Conservation (phyloP, 192 early-diverging fungal genomes). For the Mortierella hygrophila region DNA sequence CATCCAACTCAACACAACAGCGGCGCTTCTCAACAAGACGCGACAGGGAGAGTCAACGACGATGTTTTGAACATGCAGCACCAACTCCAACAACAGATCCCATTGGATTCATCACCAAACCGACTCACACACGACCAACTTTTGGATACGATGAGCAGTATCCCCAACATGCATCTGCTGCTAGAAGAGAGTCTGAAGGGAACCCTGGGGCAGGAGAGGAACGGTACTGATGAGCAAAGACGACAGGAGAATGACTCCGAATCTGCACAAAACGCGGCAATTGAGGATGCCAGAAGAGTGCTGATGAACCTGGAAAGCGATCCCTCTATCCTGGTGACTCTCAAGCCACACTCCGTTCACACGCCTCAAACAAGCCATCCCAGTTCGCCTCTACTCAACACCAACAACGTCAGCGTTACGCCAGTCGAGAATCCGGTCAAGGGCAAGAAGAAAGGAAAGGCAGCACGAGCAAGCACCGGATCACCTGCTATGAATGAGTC, state of each 20-base stretch:
- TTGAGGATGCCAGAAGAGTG: slow-evolving; percentile 11
- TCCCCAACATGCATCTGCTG: slow-evolving; percentile 32
- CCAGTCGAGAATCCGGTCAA: background rate
- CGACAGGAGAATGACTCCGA: background rate
- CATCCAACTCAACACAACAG: background rate
- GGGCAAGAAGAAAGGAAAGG: slow-evolving; percentile 9
- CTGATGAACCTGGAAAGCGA: slow-evolving; percentile 28
- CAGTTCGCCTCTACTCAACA: slow-evolving; percentile 2
- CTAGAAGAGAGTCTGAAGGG: slow-evolving; percentile 38
- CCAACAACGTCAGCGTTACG: background rate
- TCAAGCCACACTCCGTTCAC: slow-evolving; percentile 19
- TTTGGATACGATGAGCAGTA: slow-evolving; percentile 40
- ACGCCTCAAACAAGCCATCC: slow-evolving; percentile 7
- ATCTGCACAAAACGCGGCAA: background rate
- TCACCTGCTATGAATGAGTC: background rate
- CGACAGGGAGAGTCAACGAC: slow-evolving; percentile 7
- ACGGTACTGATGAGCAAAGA: background rate
- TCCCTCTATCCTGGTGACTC: slow-evolving; percentile 33
- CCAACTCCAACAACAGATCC: slow-evolving; percentile 45
- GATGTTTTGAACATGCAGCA: slow-evolving; percentile 48
- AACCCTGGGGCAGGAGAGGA: background rate
- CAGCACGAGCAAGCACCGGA: background rate
- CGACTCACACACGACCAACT: slow-evolving; percentile 38
- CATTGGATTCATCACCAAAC: slow-evolving; percentile 8
- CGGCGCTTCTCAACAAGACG: background rate